These are phyloP conservation scores for Martiniozyma abietophila DNA, from an alignment of 805 yeast genomes.

Conservation along the genomic window DNA sequence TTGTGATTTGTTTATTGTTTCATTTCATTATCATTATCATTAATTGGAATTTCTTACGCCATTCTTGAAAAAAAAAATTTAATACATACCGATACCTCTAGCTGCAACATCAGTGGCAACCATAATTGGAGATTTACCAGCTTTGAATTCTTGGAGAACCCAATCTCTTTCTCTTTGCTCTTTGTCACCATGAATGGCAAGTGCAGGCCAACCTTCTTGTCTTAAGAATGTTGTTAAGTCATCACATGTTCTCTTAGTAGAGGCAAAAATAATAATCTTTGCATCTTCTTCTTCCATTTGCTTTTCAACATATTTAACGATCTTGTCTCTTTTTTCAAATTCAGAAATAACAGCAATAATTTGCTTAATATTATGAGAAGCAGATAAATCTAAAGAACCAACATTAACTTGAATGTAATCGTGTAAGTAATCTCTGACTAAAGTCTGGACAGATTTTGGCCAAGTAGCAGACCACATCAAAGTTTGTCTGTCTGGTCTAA, in stretches of 20 bases:
- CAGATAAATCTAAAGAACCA: constrained; percentile 93
- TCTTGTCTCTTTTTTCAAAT: constrained; percentile 89
- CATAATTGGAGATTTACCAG: constrained; percentile 92
- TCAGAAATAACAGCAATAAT: constrained; percentile 84
- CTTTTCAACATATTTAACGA: constrained; percentile 70
- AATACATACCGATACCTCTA: constrained; percentile 96
- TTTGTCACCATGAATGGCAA: constrained; percentile 98
- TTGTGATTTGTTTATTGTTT: too few species aligned
- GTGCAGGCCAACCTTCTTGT: constrained; percentile 97
- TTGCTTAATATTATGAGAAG: constrained; percentile 94
- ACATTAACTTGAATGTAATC: constrained; percentile 95
- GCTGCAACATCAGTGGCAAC: constrained; percentile 99
- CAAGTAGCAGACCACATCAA: constrained; percentile 99
- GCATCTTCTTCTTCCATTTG: constrained; percentile 70
- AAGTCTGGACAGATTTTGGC: constrained; percentile 95
- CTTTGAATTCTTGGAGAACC: constrained; percentile 89
- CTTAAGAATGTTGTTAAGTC: constrained; percentile 86
- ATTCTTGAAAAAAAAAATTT: constrained; percentile 14
- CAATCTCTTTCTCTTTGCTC: constrained; percentile 98
- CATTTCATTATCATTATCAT: too few species aligned
- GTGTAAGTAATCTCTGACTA: constrained; percentile 82
- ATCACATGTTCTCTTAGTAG: constrained; percentile 98
- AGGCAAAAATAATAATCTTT: constrained; percentile 70
- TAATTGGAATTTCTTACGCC: too few species aligned
- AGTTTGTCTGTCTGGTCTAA: constrained; percentile 99